A percentile compares a stretch with the other conserved stretches of the same genome.
Evolutionary conservation across 2,329 filamentous ascomycete species (phyloP).

Genomic region (Fusarium duplospermum): DNA sequence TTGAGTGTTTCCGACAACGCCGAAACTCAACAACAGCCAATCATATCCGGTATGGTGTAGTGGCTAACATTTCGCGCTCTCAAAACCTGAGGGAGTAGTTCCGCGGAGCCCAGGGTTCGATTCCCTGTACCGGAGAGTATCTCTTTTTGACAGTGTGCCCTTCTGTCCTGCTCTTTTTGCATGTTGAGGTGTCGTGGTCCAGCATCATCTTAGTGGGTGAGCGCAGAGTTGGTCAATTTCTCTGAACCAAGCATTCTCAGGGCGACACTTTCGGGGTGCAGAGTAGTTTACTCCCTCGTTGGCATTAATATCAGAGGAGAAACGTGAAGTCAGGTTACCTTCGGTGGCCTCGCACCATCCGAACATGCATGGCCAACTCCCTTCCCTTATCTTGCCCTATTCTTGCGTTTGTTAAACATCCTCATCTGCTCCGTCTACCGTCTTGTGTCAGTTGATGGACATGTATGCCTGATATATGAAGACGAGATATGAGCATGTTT

Average conservation of each 20-base stretch:
- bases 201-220: not conserved
- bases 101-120: constrained; percentile 30
- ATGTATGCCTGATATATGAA: not conserved
- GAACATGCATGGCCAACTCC: not conserved
- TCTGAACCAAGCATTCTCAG: not conserved
- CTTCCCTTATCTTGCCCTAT: not conserved
- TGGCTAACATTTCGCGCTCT: constrained; percentile 46
- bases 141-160: not conserved
- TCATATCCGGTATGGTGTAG: constrained; percentile 30
- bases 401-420: not conserved
- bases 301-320: not conserved
- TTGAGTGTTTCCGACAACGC: not conserved
- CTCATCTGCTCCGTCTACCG: not conserved
- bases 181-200: not conserved
- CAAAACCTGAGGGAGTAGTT: constrained; percentile 19
- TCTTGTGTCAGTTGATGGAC: not conserved
- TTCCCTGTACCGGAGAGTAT: constrained; percentile 33
- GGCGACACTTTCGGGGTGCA: not conserved
- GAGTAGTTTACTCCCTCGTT: not conserved
- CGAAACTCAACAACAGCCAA: not conserved
- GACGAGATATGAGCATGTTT: not conserved
- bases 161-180: not conserved
- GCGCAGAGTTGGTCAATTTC: not conserved
- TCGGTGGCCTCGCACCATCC: not conserved
- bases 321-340: not conserved